A percentile compares a stretch with the other conserved stretches of the same genome.
Evolutionary conservation across 306 rosid species (phyloP).

Genomic region (Vigna radiata): DNA sequence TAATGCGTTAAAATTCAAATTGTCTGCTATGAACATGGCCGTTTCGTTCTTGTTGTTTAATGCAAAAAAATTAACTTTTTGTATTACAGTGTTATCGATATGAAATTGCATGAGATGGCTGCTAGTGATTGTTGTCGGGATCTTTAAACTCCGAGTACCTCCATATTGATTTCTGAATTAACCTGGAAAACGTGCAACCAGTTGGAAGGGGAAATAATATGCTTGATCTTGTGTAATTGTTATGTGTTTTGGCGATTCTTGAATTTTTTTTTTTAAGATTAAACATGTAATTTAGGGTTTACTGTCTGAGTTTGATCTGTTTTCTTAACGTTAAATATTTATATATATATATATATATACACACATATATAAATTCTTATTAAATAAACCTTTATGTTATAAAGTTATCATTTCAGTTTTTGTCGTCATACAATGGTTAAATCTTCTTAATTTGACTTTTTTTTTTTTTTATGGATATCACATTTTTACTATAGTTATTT

Average conservation of each 20-base stretch:
- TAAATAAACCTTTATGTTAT: too few relatives aligned
- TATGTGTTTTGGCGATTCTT: not conserved
- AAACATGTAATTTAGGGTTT: too few relatives aligned
- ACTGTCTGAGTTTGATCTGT: too few relatives aligned
- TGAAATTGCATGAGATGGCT: too few relatives aligned
- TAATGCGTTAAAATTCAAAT: slow-evolving; percentile 25
- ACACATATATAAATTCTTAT: too few relatives aligned
- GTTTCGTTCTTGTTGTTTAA: not conserved
- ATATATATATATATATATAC: too few relatives aligned
- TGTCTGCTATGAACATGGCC: slow-evolving; percentile 10
- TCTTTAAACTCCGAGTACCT: slow-evolving; percentile 13
- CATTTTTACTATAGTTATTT: too few relatives aligned
- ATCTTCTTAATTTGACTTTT: too few relatives aligned
- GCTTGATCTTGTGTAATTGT: not conserved
- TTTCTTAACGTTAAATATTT: too few relatives aligned
- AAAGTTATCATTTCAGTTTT: too few relatives aligned
- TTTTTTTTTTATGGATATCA: too few relatives aligned
- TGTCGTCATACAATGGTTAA: too few relatives aligned
- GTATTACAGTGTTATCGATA: not conserved
- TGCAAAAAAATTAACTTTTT: slow-evolving; percentile 8
- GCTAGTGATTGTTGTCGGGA: slow-evolving; percentile 9
- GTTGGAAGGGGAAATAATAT: slow-evolving; percentile 1
- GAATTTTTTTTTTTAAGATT: not conserved
- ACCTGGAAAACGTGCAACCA: slow-evolving; percentile 32
- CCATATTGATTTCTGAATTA: not conserved